Base-by-base conservation (phyloP, 441 rosid species). In the Syzygium syzygioides region DNA sequence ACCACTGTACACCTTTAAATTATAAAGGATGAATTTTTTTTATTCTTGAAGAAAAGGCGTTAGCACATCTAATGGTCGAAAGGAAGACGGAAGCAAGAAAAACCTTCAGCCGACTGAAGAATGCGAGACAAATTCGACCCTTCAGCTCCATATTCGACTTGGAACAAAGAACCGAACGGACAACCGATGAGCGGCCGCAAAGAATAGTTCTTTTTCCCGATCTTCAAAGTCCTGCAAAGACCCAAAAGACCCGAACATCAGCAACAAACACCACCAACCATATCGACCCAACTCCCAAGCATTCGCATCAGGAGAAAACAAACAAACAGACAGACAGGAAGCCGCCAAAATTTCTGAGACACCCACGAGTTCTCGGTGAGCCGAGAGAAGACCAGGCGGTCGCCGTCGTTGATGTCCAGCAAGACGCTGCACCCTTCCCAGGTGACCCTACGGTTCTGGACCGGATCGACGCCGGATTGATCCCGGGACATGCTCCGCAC, bases 391-490 rank as follows among this genome's bases (percentile, higher is more conserved):
- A 97, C 98, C 85, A 97, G 92, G 71, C 99, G 97, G 88, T 96
- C 99, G 59, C 99, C 99, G 34, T 97, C 97, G 89, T 97, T 97
- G 88, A 97, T 92, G 91, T 96, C 99, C 56, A 97, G 99, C 94
- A 97, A 90, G 9, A 95, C 99, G 76, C 98, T 97, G 95, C 97
- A 95, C 89, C 97, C 97, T 93, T 98, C 99, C 95, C 93, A 93
- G 37, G 99, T 95, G 11, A 94, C 91, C 94, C 97, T 94, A 15
- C 93, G 92, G 88, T 93, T 92, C 86, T 68, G 92, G 68, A 50
- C 60, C 64, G 89, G 17, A 89, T 83, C 92, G 84, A 55, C 86
- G 41, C 88, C 90, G 85, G 90, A 50, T 30, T 91, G 91, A 45
- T 56, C 55, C 54, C 91, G 91, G 48, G 94, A 89, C 95, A 93